Percentiles rank a stretch among this genome's conserved stretches.
Conservation (phyloP, 2,329 filamentous ascomycete genomes). For the Laburnicola sp. region DNA sequence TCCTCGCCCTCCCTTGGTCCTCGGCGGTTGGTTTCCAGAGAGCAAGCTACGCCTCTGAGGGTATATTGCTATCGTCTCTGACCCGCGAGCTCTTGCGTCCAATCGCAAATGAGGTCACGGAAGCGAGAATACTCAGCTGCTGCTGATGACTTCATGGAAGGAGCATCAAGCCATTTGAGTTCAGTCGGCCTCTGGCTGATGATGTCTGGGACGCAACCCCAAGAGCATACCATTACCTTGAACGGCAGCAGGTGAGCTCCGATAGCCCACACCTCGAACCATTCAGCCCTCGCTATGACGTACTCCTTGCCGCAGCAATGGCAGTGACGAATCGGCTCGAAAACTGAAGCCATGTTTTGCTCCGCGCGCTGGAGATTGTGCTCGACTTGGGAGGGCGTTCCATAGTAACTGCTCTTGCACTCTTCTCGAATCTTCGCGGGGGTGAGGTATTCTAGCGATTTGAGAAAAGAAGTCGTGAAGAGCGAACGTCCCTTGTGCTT, state of each 20-base stretch:
- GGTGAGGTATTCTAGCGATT: slow-evolving; percentile 17
- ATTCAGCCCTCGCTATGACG: slow-evolving; percentile 33
- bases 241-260: slow-evolving; percentile 21
- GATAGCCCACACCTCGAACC: slow-evolving; percentile 37
- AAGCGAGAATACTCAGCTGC: no score
- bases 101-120: no score
- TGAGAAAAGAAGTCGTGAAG: not conserved
- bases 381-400: slow-evolving; percentile 13
- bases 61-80: no score
- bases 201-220: slow-evolving; percentile 33
- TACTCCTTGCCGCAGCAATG: slow-evolving; percentile 33
- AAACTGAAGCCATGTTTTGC: slow-evolving; percentile 19
- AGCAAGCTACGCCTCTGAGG: no score
- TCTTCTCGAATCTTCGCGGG: not conserved
- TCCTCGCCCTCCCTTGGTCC: no score
- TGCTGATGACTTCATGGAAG: no score
- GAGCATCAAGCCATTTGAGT: slow-evolving; percentile 1
- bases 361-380: slow-evolving; percentile 12
- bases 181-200: slow-evolving; percentile 19
- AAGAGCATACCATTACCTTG: slow-evolving; percentile 36
- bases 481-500: slow-evolving; percentile 11
- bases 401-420: slow-evolving; percentile 2
- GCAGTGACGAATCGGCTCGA: slow-evolving; percentile 27
- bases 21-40: no score
- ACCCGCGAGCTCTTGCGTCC: no score